Conservation (phyloP, 495 filamentous ascomycete species). For the Penicillium odoratum region DNA sequence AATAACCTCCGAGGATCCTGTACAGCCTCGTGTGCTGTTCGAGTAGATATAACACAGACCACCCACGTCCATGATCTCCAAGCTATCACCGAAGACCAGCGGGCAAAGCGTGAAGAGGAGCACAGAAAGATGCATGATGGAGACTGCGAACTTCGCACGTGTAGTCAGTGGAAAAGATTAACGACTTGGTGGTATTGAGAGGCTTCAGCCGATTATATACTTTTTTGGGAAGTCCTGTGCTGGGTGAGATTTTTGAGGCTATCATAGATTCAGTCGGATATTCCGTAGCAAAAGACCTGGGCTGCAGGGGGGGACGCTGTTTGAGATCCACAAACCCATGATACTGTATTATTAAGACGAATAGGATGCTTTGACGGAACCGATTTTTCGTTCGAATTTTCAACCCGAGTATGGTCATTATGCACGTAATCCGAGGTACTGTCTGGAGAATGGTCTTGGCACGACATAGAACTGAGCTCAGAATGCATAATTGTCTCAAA, state of each 20-base stretch:
- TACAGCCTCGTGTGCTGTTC: neutral
- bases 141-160: neutral
- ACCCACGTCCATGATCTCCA: neutral
- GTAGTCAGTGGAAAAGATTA: neutral
- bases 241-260: neutral
- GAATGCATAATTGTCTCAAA: no score
- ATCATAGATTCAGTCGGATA: no score
- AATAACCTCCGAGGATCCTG: neutral
- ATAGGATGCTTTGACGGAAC: no score
- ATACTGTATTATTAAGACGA: no score
- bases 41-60: neutral
- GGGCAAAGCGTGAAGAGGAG: neutral
- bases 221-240: neutral
- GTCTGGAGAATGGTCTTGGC: no score
- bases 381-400: no score
- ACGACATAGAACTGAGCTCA: no score
- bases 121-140: neutral
- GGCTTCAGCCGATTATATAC: neutral
- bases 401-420: no score
- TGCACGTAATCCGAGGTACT: no score
- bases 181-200: neutral
- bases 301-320: no score
- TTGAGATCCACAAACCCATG: no score
- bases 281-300: no score
- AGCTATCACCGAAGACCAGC: neutral